A percentile compares a stretch with the other conserved stretches of the same genome.
Conservation (phyloP, 2,329 filamentous ascomycete genomes). For the Alternaria novae-zelandiae region DNA sequence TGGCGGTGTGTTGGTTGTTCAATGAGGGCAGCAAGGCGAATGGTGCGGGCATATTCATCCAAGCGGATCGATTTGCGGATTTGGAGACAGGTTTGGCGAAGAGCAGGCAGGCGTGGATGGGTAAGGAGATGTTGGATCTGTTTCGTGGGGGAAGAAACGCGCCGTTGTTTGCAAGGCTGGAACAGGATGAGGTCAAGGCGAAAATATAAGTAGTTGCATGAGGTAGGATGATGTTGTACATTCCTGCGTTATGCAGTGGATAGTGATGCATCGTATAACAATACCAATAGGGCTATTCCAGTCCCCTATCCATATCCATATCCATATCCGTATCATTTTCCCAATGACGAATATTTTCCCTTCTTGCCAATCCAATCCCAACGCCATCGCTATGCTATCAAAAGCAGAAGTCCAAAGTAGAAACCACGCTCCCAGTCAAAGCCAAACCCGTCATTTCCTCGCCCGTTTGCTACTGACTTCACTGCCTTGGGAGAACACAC, state of each 20-base stretch:
- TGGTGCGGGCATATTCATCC: slow-evolving; percentile 56
- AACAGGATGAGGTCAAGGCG: slow-evolving; percentile 20
- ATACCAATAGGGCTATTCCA: not conserved
- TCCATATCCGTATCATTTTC: not conserved
- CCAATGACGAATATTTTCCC: not conserved
- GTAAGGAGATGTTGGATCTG: slow-evolving; percentile 57
- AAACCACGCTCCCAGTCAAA: not conserved
- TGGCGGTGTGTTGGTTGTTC: slow-evolving; percentile 55
- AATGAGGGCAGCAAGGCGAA: slow-evolving; percentile 53
- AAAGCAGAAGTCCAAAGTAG: not conserved
- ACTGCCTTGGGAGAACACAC: slow-evolving; percentile 70
- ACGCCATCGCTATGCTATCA: slow-evolving; percentile 27
- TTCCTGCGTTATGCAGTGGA: not conserved
- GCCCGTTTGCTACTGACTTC: slow-evolving; percentile 40
- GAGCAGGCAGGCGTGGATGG: slow-evolving; percentile 56
- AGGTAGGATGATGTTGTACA: not conserved
- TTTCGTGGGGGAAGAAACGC: slow-evolving; percentile 54
- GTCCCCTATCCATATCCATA: not conserved
- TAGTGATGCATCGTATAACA: not conserved
- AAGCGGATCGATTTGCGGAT: slow-evolving; percentile 53
- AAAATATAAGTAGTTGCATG: slow-evolving; percentile 21
- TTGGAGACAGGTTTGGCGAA: slow-evolving; percentile 56
- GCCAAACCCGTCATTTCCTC: slow-evolving; percentile 29
- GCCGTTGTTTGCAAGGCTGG: slow-evolving; percentile 39
- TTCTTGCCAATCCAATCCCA: not conserved